Base-by-base conservation (phyloP, 768 basidiomycete genomes). In the Cubamyces lactineus region DNA sequence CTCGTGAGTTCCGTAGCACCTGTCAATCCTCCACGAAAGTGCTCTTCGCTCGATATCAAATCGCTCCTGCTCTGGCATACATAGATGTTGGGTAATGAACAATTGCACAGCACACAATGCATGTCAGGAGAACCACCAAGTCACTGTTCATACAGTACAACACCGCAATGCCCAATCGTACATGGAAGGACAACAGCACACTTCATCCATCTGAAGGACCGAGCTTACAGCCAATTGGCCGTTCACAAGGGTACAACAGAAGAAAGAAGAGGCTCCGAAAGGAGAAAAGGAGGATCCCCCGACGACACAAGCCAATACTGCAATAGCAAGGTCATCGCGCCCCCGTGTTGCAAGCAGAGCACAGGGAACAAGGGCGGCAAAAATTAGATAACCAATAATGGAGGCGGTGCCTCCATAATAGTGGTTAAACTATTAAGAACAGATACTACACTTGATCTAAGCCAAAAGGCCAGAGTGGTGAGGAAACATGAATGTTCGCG, bases 401-500 rank as follows among this genome's bases (percentile, higher is more conserved):
- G 67, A 67, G 71, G 70, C 71, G 66, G 69, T 72, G 71, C 70
- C 70, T 67, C 67, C 71, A 71, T 73, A 73, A 72, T 71, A 73
- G 70, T 73, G 72, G 72, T 73, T 70, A 73, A 73, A 73, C 81
- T 84, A 78, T 79, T 78, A 82, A 84, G 81, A 84, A 85, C 83
- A 85, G 84, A 85, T 85, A 85, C 84, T 85, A 85, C 84, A 85
- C 84, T 85, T 85, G 84, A 85, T 85, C 84, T 84, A 84, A 85
- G 83, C 84, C 84, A 84, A 82, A 80, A 82, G 82, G 82, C 82
- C 82, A 78, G 77, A 79, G 77, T 78, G 78, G 77, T 78, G 67
- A 73, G 65, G 70, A 69, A 49, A 60, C 40, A 12, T 1, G 17
- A 28, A 38, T 34, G 57, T 51, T 17, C 15, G 17, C 7, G 8